Evolutionary conservation across 2,329 filamentous ascomycete species (phyloP).

Genomic region (Neopestalotiopsis sp.): DNA sequence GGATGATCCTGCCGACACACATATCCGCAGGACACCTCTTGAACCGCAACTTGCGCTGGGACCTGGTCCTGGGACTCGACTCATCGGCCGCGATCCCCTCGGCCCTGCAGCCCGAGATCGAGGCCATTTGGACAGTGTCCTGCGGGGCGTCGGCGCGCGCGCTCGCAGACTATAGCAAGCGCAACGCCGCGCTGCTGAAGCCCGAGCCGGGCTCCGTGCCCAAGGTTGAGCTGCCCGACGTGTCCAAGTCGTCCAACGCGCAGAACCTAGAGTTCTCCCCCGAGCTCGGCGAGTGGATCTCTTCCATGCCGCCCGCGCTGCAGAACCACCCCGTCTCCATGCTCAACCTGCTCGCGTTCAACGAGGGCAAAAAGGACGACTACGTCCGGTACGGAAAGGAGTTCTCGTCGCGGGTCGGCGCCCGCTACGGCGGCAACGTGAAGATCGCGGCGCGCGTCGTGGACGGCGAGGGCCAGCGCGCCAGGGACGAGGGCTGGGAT

Average conservation of each 20-base stretch:
- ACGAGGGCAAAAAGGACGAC: constrained; percentile 51
- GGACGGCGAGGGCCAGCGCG: constrained; percentile 20
- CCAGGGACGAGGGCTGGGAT: constrained; percentile 54
- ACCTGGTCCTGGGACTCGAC: constrained; percentile 28
- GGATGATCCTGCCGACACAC: constrained; percentile 31
- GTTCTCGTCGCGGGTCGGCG: constrained; percentile 54
- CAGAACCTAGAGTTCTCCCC: constrained; percentile 60
- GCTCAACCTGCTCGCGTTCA: constrained; percentile 68
- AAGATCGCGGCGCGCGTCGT: constrained; percentile 68
- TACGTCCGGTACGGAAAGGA: constrained; percentile 65
- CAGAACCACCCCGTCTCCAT: constrained; percentile 58
- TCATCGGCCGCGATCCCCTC: constrained; percentile 1
- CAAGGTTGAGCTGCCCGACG: constrained; percentile 16
- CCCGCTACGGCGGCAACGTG: constrained; percentile 59
- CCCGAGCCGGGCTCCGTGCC: constrained; percentile 20
- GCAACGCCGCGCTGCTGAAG: constrained; percentile 25
- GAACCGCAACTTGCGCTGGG: constrained; percentile 31
- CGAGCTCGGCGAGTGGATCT: constrained; percentile 57
- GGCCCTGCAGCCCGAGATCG: constrained; percentile 16
- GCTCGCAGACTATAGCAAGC: constrained; percentile 25
- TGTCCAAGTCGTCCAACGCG: constrained; percentile 23
- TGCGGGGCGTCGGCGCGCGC: constrained; percentile 29
- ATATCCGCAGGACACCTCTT: constrained; percentile 29
- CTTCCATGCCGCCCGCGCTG: constrained; percentile 26
- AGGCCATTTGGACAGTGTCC: constrained; percentile 26